These are phyloP conservation scores for Mortierella sp. DNA, from an alignment of 371 early-diverging fungal species.

Conservation along the genomic window DNA sequence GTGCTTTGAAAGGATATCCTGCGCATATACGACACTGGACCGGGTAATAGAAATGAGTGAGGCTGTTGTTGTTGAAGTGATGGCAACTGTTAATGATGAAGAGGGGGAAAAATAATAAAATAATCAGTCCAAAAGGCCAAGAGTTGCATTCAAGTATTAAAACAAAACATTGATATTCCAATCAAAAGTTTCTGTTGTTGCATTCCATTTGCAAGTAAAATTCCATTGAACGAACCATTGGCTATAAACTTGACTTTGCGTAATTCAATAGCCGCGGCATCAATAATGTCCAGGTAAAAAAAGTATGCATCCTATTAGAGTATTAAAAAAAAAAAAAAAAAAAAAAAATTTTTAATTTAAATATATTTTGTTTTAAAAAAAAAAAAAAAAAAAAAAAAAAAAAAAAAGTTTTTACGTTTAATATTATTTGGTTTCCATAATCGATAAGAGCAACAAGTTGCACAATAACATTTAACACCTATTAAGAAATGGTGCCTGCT, in stretches of 20 bases:
- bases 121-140: background rate
- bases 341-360: background rate
- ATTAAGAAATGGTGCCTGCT: too few species aligned
- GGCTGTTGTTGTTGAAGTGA: conserved; percentile 43
- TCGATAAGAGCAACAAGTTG: background rate
- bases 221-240: conserved; percentile 32
- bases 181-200: background rate
- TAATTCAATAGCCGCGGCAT: conserved; percentile 37
- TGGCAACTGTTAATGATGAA: conserved; percentile 33
- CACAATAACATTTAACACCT: background rate
- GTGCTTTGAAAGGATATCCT: conserved; percentile 53
- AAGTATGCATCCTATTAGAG: conserved; percentile 52
- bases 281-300: conserved; percentile 45
- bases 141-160: too few species aligned
- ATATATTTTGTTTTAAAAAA: background rate
- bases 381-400: background rate
- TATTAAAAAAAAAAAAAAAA: background rate
- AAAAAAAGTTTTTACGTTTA: background rate
- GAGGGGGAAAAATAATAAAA: background rate
- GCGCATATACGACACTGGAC: conserved; percentile 30
- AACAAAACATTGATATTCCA: too few species aligned
- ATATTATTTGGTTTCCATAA: background rate
- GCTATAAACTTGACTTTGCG: conserved; percentile 56
- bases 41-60: conserved; percentile 45
- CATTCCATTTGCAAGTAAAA: background rate